Evolutionary conservation across 176 grass and related monocot genomes (phyloP).

Genomic region (Phoenix dactylifera): DNA sequence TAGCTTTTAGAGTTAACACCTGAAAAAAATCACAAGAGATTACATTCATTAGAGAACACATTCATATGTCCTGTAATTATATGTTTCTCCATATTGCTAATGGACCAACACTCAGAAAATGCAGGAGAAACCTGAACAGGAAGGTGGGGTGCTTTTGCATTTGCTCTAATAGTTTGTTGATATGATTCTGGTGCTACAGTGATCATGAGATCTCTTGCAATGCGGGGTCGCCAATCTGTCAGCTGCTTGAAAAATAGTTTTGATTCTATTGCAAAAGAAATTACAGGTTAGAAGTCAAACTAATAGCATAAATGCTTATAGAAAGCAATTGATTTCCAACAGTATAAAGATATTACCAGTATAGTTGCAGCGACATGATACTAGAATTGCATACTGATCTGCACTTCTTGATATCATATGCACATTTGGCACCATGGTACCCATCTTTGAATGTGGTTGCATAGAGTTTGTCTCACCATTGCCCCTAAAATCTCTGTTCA

Average conservation of each 20-base stretch:
- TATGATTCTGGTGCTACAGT: slow-evolving; percentile 64
- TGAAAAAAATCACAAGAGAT: slow-evolving; percentile 28
- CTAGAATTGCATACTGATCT: slow-evolving; percentile 78
- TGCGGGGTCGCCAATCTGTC: slow-evolving; percentile 73
- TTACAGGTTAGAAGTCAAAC: slow-evolving; percentile 3
- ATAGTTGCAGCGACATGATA: slow-evolving; percentile 91
- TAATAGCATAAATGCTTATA: not conserved
- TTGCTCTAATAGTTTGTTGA: slow-evolving; percentile 43
- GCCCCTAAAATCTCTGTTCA: slow-evolving; percentile 33
- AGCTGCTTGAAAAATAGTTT: slow-evolving; percentile 95
- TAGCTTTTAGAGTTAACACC: slow-evolving; percentile 98
- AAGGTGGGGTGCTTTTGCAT: slow-evolving; percentile 58
- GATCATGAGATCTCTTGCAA: slow-evolving; percentile 87
- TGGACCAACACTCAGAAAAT: not conserved
- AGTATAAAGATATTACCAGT: slow-evolving; percentile 33
- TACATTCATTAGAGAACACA: not conserved
- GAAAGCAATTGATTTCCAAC: too few species aligned
- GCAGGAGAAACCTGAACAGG: slow-evolving; percentile 56
- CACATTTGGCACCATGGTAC: slow-evolving; percentile 24
- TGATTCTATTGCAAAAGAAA: slow-evolving; percentile 53
- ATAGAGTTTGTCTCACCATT: slow-evolving; percentile 27
- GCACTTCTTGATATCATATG: slow-evolving; percentile 23
- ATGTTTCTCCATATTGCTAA: too few species aligned
- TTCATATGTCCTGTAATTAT: too few species aligned
- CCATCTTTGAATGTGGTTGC: slow-evolving; percentile 32